These are phyloP conservation scores for Didymella keratinophila DNA, from an alignment of 2,329 filamentous ascomycete genomes.

Conservation along the genomic window DNA sequence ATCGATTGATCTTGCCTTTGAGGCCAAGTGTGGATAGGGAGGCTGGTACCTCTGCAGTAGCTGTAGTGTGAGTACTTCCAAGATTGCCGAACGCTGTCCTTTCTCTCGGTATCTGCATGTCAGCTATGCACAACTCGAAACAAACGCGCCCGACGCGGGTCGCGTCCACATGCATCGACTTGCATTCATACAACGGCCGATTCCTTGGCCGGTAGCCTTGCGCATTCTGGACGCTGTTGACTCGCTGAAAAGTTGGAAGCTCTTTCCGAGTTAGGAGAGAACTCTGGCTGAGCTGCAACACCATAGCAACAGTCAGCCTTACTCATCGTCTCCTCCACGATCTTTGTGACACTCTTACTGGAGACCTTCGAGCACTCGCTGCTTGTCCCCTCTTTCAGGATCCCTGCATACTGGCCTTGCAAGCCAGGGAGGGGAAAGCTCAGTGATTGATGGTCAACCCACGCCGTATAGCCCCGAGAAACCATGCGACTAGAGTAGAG, in stretches of 20 bases:
- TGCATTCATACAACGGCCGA: background rate
- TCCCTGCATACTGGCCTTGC: conserved; percentile 4
- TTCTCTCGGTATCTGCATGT: background rate
- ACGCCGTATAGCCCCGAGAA: background rate
- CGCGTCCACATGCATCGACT: background rate
- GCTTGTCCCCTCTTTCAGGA: background rate
- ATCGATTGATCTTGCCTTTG: background rate
- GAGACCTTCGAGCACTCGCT: background rate
- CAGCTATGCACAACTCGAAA: conserved; percentile 4
- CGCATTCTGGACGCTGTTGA: background rate
- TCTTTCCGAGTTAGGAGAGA: conserved; percentile 1
- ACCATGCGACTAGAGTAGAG: background rate
- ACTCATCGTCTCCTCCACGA: background rate
- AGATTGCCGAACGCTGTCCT: background rate
- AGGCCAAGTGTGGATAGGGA: background rate
- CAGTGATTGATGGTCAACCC: background rate
- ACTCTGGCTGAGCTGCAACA: background rate
- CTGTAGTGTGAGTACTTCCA: background rate
- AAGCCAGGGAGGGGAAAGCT: conserved; percentile 5
- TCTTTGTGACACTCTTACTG: background rate
- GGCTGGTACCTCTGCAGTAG: background rate
- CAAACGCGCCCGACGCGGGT: conserved; percentile 11
- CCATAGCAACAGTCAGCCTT: conserved; percentile 9
- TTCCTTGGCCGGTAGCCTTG: background rate
- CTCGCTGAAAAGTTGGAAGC: background rate